A percentile compares a stretch with the other conserved stretches of the same genome.
phyloP scores from a whole-genome alignment of 2,329 filamentous ascomycete species.

The Fusarium sambucinum region DNA sequence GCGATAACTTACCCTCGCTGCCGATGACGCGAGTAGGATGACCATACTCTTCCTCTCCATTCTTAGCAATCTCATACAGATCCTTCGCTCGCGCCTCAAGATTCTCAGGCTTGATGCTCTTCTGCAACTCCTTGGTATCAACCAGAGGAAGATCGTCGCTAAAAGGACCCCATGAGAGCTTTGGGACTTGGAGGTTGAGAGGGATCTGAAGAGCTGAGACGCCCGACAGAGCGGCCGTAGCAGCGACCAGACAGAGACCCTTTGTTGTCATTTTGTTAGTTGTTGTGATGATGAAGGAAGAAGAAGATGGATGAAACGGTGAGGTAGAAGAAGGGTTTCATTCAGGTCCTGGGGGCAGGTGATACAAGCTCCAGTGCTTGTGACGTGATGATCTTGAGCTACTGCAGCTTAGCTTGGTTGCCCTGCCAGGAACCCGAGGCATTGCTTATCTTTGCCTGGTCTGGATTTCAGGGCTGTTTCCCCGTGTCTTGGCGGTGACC shows the following conservation, averaged over 20 bases:
- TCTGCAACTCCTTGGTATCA: conserved; percentile 67
- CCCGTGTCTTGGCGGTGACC: conserved; percentile 21
- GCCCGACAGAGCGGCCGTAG: conserved; percentile 47
- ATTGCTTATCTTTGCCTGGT: conserved; percentile 36
- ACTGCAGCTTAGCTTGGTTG: conserved; percentile 36
- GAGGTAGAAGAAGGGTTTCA: conserved; percentile 10
- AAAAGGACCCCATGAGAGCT: conserved; percentile 38
- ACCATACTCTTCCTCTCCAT: conserved; percentile 69
- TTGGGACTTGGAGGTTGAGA: conserved; percentile 33
- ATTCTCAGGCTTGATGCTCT: conserved; percentile 65
- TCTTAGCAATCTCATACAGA: conserved; percentile 72
- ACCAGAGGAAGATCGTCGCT: conserved; percentile 57
- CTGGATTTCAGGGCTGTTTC: neutral
- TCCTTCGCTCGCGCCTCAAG: conserved; percentile 70
- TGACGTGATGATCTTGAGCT: conserved; percentile 38
- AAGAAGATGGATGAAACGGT: neutral
- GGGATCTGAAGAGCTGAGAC: conserved; percentile 47
- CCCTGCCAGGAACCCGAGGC: conserved; percentile 41
- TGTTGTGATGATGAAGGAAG: neutral
- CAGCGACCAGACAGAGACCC: conserved; percentile 44
- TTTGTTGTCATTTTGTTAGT: conserved; percentile 42
- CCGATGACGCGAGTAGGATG: conserved; percentile 80
- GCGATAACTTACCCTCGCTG: conserved; percentile 63
- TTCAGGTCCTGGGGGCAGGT: conserved; percentile 11
- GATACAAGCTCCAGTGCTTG: conserved; percentile 34